These are phyloP conservation scores for Cercospora zeae-maydis DNA, from an alignment of 2,329 filamentous ascomycete species.

Conservation along the genomic window DNA sequence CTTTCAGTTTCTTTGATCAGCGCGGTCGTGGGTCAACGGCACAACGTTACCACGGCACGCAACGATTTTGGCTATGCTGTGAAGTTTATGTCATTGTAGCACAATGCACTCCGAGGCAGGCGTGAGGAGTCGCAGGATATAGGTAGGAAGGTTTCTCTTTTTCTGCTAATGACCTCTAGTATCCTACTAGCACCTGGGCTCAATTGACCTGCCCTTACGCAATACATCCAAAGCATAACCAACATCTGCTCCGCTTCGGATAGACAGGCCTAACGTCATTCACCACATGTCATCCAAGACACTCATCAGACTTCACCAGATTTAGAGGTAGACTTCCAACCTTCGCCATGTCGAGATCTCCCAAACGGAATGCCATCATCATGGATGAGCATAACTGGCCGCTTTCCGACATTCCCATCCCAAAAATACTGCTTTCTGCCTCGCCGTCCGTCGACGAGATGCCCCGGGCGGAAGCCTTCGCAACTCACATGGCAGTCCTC, in stretches of 20 bases:
- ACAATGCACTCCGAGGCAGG: not conserved
- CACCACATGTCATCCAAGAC: constrained; percentile 4
- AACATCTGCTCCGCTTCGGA: not conserved
- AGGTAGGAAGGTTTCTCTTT: constrained; percentile 9
- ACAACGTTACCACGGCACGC: constrained; percentile 15
- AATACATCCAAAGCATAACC: not conserved
- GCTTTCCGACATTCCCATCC: constrained; percentile 8
- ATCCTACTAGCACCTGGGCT: not conserved
- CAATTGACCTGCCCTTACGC: not conserved
- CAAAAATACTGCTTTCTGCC: constrained; percentile 13
- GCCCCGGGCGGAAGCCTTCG: constrained; percentile 10
- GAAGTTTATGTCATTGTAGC: constrained; percentile 2
- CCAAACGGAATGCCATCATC: constrained; percentile 17
- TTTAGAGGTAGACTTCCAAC: constrained; percentile 2
- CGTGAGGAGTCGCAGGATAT: not conserved
- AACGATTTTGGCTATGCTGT: constrained; percentile 3
- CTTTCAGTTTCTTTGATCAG: not conserved
- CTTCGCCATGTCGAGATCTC: constrained; percentile 15
- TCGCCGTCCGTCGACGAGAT: constrained; percentile 16
- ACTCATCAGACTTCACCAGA: constrained; percentile 8
- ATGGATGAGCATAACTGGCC: constrained; percentile 20
- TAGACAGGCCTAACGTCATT: not conserved
- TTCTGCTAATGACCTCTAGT: constrained; percentile 2
- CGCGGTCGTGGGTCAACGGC: constrained; percentile 9
- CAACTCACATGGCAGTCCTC: constrained; percentile 5